Base-by-base conservation (phyloP, 371 early-diverging fungal species). In the Rhizopus stolonifer region DNA sequence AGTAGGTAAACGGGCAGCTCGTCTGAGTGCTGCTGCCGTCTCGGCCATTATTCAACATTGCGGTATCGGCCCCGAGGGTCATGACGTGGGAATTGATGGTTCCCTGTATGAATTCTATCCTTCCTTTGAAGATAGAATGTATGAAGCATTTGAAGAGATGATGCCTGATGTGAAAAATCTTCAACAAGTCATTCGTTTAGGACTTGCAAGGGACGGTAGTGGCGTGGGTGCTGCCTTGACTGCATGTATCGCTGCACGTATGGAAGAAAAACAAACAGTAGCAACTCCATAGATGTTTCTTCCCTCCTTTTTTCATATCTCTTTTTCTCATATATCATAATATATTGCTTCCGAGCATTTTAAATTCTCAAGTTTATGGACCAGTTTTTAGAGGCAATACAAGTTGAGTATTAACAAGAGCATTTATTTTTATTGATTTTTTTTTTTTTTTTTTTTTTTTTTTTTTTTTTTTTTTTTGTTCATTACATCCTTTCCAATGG, bases 31-130 rank as follows among this genome's bases (percentile, higher is more conserved):
- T 15, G 84, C 87, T 5, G 90, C 89, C 2, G 80, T 96, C 63
- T 87, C 92, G 13, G 94, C 86, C 15, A 82, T 97, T 50, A 83
- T 94, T 29, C 75, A 79, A 23, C 88, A 84, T 61, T 72, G 82
- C 18, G 69, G 79, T n/a, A 39, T 75, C 11, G 65, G 74, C 10
- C 50, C 61, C 2, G 66, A 73, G 39, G 85, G 82, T 19, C 79
- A 82, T 40, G 88, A 90, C 11, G 85, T 97, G 40, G 97, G 94
- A 40, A 90, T 97, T 53, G 97, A 98, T 58, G 99, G 99, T 6
- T 86, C 88, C 23, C 76, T 98, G 51, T 98, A 89, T 64, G 91
- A 93, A 76, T 88, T 89, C 49, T 96, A 96, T 63, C 96, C 97
- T 6, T 84, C 85, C 64, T 97, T 92, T 65, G 87, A 88, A 51